These are phyloP conservation scores for Hypoxylon sp. DNA, from an alignment of 2,329 filamentous ascomycete genomes.

Conservation along the genomic window DNA sequence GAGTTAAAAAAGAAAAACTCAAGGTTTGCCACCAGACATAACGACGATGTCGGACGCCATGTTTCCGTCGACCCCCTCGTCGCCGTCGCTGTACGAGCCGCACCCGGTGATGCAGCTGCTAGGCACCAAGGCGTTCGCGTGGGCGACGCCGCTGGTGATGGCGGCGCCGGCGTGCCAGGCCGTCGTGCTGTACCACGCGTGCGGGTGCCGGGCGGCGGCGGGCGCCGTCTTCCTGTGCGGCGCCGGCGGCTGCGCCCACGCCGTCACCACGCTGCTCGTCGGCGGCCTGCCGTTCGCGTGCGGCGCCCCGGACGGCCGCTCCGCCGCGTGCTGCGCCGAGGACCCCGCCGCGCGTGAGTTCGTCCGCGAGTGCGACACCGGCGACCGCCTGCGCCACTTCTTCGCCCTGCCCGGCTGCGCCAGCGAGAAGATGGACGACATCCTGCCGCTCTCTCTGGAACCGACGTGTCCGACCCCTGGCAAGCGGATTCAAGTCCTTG, in stretches of 20 bases:
- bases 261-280: slow-evolving; percentile 8
- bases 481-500: slow-evolving; percentile 3
- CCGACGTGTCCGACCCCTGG: neutral
- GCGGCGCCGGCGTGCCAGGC: slow-evolving; percentile 23
- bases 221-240: slow-evolving; percentile 21
- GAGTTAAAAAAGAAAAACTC: too few relatives aligned
- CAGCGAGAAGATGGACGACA: slow-evolving; percentile 1
- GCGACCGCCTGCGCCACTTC: slow-evolving; percentile 12
- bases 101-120: neutral
- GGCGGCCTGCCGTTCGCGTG: slow-evolving; percentile 28
- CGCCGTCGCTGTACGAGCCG: neutral
- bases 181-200: slow-evolving; percentile 33
- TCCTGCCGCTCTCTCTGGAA: slow-evolving; percentile 12
- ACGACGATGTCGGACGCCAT: too few relatives aligned
- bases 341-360: slow-evolving; percentile 18
- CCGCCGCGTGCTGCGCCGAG: slow-evolving; percentile 9
- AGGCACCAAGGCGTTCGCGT: neutral
- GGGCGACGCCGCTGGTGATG: neutral
- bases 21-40: too few relatives aligned
- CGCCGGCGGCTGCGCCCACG: slow-evolving; percentile 21
- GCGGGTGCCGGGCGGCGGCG: slow-evolving; percentile 30
- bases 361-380: slow-evolving; percentile 27
- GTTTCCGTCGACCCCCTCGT: neutral
- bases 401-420: slow-evolving; percentile 13
- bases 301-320: neutral